Evolutionary conservation across 176 grass and related monocot genomes (phyloP).

Genomic region (Miscanthus lutarioriparius): DNA sequence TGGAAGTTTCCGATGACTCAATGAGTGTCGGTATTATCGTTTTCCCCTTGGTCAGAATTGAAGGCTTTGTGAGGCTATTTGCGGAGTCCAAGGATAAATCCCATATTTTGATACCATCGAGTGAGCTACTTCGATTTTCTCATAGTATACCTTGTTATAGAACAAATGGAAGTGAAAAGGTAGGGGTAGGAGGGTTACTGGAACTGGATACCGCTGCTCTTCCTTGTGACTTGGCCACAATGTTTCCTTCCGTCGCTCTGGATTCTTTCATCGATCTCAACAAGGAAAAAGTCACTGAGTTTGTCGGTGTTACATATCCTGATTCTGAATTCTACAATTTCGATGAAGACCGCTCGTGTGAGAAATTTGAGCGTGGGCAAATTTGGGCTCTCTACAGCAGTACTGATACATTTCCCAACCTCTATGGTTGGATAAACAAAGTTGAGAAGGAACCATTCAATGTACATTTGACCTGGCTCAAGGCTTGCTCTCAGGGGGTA

Average conservation of each 20-base stretch:
- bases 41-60: conserved; percentile 67
- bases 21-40: conserved; percentile 35
- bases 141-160: conserved; percentile 66
- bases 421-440: conserved; percentile 82
- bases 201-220: conserved; percentile 80
- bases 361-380: conserved; percentile 65
- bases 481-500: conserved; percentile 47
- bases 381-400: conserved; percentile 90
- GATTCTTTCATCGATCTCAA: conserved; percentile 31
- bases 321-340: conserved; percentile 74
- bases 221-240: conserved; percentile 52
- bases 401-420: conserved; percentile 69
- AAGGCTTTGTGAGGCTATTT: conserved; percentile 86
- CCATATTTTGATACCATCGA: conserved; percentile 40
- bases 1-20: conserved; percentile 55
- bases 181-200: conserved; percentile 62
- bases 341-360: conserved; percentile 31
- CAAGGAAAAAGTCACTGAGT: background rate
- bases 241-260: conserved; percentile 51
- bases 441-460: conserved; percentile 51
- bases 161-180: conserved; percentile 65
- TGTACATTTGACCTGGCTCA: conserved; percentile 80
- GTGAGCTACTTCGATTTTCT: conserved; percentile 73
- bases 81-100: conserved; percentile 35
- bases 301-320: conserved; percentile 48